Evolutionary conservation across 768 basidiomycete genomes (phyloP), one percentile per base, ranked within the genome.

Genomic region (Royoungia palumana): DNA sequence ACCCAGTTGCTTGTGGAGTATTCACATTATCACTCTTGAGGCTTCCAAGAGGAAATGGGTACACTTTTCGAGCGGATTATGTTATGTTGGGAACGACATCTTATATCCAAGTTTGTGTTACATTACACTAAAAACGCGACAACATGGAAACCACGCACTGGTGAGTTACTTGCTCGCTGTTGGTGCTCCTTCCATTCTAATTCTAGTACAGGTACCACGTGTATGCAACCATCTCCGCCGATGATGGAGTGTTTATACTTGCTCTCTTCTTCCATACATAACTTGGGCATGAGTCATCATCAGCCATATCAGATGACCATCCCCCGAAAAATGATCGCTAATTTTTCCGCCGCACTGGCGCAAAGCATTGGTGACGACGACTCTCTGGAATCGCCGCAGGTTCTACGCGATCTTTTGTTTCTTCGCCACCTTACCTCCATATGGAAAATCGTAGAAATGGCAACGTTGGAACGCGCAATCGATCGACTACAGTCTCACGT

Each of bases 191-290:
- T 22, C 28, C 46, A 11, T 54, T 28, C 51, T 65, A 24, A 59
- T 47, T 34, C 24, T 38, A 40, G 28, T 24, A 42, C 21, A 69
- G 67, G 49, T 34, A 39, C 46, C 35, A 41, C 41, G 48, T 51
- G 39, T 38, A 65, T 55, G 47, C 73, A 74, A 9, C 79, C 82
- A 40, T 85, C 85, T 30, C 63, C 78, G 41, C 63, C 69, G 36
- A 71, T 87, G 43, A 69, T 83, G 48, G 72, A 77, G 36, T 77
- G 80, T 16, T 63, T 90, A 44, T 62, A 82, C 38, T 63, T 72
- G 1, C 65, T 90, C 16, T 78, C 78, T 27, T 70, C 73, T 13
- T 74, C 75, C 3, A 66, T 84, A 43, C 78, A 80, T 55, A 72
- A 76, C n/a, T 64, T 89, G 12, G 82, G 81, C 1, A 63, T 78